Base-by-base conservation (phyloP, 768 basidiomycete species). In the Steccherinum ochraceum region DNA sequence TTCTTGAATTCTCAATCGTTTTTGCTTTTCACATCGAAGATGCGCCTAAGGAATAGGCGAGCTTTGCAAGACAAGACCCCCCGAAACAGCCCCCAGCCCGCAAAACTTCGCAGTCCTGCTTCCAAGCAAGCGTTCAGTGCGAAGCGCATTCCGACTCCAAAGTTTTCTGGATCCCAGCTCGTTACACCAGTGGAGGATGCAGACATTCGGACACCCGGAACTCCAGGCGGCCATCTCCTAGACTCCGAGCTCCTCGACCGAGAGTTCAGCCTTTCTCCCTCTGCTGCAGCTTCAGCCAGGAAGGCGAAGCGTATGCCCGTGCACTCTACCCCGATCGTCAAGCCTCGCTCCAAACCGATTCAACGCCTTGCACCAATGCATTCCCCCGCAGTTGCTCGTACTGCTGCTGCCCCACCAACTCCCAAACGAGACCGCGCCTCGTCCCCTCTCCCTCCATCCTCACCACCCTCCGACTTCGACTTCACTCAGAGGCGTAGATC, bases 391-490 rank as follows among this genome's bases (percentile, higher is more conserved):
- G 41, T 10, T 18, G n/a, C 41, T 10, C 10, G 7, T 18, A 7
- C 41, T 5, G 18, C 41, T 10, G 7, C 5, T 18, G 16, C 16
- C 10, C 16, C 41, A n/a, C 41, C 41, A 19, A 43, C 41, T 43
- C 41, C 41, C 18, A 18, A 43, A 43, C 7, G 10, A 18, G 21
- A 43, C 41, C 16, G 41, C 41, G 7, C n/a, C 19, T 23, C 41
- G 26, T 65, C 64, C 4, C 58, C 62, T 7, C 59, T 63, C 5
- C 64, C 64, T 11, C 62, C 62, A 0, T 65, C 64, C 1, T 59
- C 59, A 2, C 63, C 61, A 18, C 57, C 54, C 5, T 55, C 57
- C 20, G 44, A 41, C 13, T 50, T 23, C 49, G 43, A 47, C 51
- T n/a, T 58, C 58, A 44, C 45, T 48, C 27, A 46, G 50, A 25